Evolutionary conservation across 179 eudicot species (phyloP), one percentile per base, ranked within the genome.

Genomic region (Spinacia oleracea): DNA sequence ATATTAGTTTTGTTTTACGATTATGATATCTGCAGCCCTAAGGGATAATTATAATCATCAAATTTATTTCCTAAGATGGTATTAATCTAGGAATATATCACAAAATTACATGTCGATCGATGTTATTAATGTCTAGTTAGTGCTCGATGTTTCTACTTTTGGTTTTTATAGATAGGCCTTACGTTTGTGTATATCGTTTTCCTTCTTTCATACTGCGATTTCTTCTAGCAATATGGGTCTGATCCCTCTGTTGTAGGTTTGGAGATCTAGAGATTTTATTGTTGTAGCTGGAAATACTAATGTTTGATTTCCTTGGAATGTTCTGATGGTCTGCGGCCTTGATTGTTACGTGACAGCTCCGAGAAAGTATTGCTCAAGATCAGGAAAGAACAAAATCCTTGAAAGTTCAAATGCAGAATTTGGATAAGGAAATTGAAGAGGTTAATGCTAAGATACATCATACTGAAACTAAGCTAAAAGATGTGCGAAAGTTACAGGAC

Each of bases 351-450:
- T 77, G 70, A 40, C 95, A 96, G 99, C 94, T 94, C 31, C 89
- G 97, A 58, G 92, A 91, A 80, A 89, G 93, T 89, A 94, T 96
- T 68, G 85, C 89, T 72, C 97, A 94, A 79, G 98, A 96, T 86
- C 89, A 87, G 86, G 98, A 92, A 86, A 91, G 79, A 82, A 84
- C 93, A 67, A 91, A 85, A 70, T 78, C 86, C 72, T 81, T 92
- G 77, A 88, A 89, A 80, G 79, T 70, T 87, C 92, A 92, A 84
- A 90, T 91, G 79, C 87, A 88, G 83, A 92, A 90, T 70, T 81
- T 94, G 71, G 91, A 92, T 38, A 84, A 70, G 59, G 88, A 89
- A 82, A 85, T 87, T 64, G 87, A 88, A 81, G 88, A 82, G 73
- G 79, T 91, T 75, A 97, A 92, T 50, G 83, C 86, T 66, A 90